Evolutionary conservation across 768 basidiomycete genomes (phyloP).

Genomic region (Podaxis sp.): DNA sequence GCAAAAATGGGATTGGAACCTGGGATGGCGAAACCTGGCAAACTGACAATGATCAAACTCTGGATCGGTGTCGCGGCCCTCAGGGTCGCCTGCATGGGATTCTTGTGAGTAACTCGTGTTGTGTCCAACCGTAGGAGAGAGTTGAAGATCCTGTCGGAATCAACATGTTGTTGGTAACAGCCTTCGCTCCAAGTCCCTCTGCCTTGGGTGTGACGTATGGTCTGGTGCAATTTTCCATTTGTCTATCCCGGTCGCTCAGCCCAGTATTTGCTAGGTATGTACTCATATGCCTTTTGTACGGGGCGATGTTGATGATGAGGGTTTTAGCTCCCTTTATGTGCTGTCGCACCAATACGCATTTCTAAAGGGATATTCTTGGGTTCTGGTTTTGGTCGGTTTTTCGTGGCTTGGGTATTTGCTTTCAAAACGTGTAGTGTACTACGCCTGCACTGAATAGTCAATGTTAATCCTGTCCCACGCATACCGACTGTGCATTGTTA

Average conservation of each 20-base stretch:
- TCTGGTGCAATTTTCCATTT: constrained; percentile 55
- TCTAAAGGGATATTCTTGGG: constrained; percentile 22
- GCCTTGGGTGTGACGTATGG: constrained; percentile 55
- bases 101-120: constrained; percentile 33
- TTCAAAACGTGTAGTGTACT: constrained; percentile 18
- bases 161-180: constrained; percentile 54
- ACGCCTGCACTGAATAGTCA: constrained; percentile 13
- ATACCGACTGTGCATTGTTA: neutral
- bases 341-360: constrained; percentile 14
- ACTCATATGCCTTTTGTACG: neutral
- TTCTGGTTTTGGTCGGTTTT: constrained; percentile 19
- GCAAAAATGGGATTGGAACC: constrained; percentile 22
- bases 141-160: constrained; percentile 20
- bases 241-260: constrained; percentile 47
- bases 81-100: constrained; percentile 41
- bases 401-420: constrained; percentile 17
- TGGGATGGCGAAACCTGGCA: constrained; percentile 8
- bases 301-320: neutral
- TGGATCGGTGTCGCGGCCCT: constrained; percentile 46
- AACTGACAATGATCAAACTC: constrained; percentile 23
- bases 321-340: constrained; percentile 19
- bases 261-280: constrained; percentile 51
- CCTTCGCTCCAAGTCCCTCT: constrained; percentile 38
- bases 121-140: neutral
- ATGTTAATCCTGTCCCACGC: neutral